A percentile compares a stretch with the other conserved stretches of the same genome.
phyloP scores from a whole-genome alignment of 2,329 filamentous ascomycete species.

The Aspergillus glaucus region DNA sequence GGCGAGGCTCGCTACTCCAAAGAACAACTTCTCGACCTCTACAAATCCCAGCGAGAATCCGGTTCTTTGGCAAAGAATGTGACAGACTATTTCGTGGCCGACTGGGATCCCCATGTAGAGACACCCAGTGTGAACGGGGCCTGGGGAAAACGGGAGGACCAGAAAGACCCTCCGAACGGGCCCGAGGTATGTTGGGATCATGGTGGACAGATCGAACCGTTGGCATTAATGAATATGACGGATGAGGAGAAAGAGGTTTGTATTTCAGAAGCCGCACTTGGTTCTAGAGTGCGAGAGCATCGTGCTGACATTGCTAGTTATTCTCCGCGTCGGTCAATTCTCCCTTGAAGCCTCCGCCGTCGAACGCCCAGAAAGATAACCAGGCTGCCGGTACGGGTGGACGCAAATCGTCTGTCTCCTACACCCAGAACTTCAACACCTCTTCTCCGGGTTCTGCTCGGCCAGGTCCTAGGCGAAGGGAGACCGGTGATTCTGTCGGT shows the following conservation, averaged over 20 bases:
- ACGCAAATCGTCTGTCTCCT: slow-evolving; percentile 77
- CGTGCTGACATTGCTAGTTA: slow-evolving; percentile 48
- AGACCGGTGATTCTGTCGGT: slow-evolving; percentile 67
- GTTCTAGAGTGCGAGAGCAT: slow-evolving; percentile 6
- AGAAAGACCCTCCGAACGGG: slow-evolving; percentile 66
- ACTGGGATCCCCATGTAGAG: slow-evolving; percentile 70
- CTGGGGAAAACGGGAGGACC: slow-evolving; percentile 74
- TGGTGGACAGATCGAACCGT: slow-evolving; percentile 61
- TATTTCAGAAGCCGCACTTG: slow-evolving; percentile 8
- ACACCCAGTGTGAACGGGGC: slow-evolving; percentile 57
- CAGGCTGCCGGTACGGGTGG: slow-evolving; percentile 37
- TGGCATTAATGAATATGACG: slow-evolving; percentile 66
- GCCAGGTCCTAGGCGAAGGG: slow-evolving; percentile 71
- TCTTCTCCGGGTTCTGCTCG: slow-evolving; percentile 68
- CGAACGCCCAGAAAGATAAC: slow-evolving; percentile 56
- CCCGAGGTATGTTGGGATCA: slow-evolving; percentile 91
- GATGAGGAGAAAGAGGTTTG: slow-evolving; percentile 60
- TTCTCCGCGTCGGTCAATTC: slow-evolving; percentile 89
- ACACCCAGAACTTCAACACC: slow-evolving; percentile 58
- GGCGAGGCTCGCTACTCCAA: slow-evolving; percentile 63
- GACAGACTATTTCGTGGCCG: slow-evolving; percentile 62
- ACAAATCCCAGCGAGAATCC: slow-evolving; percentile 51
- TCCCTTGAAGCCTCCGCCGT: slow-evolving; percentile 75
- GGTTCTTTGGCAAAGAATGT: slow-evolving; percentile 54
- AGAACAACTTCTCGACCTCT: slow-evolving; percentile 72